A percentile compares a stretch with the other conserved stretches of the same genome.
phyloP scores from a whole-genome alignment of 306 rosid species.

The Trifolium repens region DNA sequence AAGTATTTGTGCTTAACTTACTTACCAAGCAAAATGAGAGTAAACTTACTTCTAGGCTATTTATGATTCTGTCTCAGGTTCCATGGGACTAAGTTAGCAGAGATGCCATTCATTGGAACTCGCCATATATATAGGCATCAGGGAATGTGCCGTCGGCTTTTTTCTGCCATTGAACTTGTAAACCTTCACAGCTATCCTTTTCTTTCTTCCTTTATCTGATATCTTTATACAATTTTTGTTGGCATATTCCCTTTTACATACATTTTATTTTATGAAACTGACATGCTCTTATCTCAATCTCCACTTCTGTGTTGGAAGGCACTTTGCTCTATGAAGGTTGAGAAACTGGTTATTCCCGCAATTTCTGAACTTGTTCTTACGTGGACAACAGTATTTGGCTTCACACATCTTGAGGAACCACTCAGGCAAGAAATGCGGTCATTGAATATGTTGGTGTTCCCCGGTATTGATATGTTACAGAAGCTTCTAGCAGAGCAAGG shows the following conservation, averaged over 20 bases:
- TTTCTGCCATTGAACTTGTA: slow-evolving; percentile 87
- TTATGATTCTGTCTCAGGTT: slow-evolving; percentile 58
- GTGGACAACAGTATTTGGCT: slow-evolving; percentile 86
- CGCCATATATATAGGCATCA: slow-evolving; percentile 94
- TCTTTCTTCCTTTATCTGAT: slow-evolving; percentile 34
- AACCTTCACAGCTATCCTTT: slow-evolving; percentile 41
- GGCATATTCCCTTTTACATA: slow-evolving; percentile 24
- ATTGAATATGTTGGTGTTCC: slow-evolving; percentile 92
- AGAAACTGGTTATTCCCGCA: slow-evolving; percentile 92
- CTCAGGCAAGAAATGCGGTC: slow-evolving; percentile 81
- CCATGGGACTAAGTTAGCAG: slow-evolving; percentile 90
- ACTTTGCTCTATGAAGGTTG: slow-evolving; percentile 78
- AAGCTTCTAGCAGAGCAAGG: slow-evolving; percentile 66
- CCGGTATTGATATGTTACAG: slow-evolving; percentile 96
- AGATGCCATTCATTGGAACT: slow-evolving; percentile 99
- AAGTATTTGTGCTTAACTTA: slow-evolving; percentile 8
- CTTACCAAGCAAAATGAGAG: slow-evolving; percentile 10
- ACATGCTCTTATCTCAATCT: slow-evolving; percentile 29
- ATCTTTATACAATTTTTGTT: slow-evolving; percentile 29
- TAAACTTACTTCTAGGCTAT: slow-evolving; percentile 11
- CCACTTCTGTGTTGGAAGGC: slow-evolving; percentile 55
- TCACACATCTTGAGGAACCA: slow-evolving; percentile 70
- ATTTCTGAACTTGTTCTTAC: slow-evolving; percentile 84
- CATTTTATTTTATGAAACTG: slow-evolving; percentile 30
- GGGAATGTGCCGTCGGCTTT: slow-evolving; percentile 99